Base-by-base conservation (phyloP, 805 yeast genomes). In the Starmerella cellae region DNA sequence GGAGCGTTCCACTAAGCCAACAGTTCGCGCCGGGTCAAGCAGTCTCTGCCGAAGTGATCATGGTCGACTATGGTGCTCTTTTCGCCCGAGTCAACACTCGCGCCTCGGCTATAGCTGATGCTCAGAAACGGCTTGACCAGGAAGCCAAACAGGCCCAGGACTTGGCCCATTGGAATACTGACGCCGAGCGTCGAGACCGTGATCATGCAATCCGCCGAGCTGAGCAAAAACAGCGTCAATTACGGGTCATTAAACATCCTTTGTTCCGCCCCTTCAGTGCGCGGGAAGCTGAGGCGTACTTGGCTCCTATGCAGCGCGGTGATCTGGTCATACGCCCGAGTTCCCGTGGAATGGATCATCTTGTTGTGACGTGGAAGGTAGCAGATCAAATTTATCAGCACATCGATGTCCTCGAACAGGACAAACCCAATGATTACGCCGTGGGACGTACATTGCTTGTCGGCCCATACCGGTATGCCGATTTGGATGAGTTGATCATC, bases 311-410 rank as follows among this genome's bases (percentile, higher is more conserved):
- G 58, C 74, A 78, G 34, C 79, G 87, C 50, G 99, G 99, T 41
- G 94, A 83, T 53, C 74, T 84, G 63, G 94, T 91, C 18, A 81
- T 91, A 43, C 74, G 99, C 52, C 99, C 97, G 17, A 84, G 96
- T 0, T 83, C 94, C 9, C 75, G 78, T 48, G 98, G 98, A 34
- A 69, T 73, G 37, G 82, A 83, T 49, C 95, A 78, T 60, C 69
- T 91, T 52, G 85, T 95, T 2, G 78, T 88, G 33, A 88, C 99
- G 0, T 91, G 97, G 96, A 91, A 91, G 60, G 87, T 91, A 36
- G 91, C 82, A 46, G 88, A 82, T 57, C 81, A 79, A 58, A 64
- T 88, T 48, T 91, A 80, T 64, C 97, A 91, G 60, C 97, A 91
- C 59, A 66, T 91, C 49, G 91, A 85, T 53, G 81, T 91, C 36